Evolutionary conservation across 2,329 filamentous ascomycete species (phyloP).

Genomic region (Trichoderma sp.): DNA sequence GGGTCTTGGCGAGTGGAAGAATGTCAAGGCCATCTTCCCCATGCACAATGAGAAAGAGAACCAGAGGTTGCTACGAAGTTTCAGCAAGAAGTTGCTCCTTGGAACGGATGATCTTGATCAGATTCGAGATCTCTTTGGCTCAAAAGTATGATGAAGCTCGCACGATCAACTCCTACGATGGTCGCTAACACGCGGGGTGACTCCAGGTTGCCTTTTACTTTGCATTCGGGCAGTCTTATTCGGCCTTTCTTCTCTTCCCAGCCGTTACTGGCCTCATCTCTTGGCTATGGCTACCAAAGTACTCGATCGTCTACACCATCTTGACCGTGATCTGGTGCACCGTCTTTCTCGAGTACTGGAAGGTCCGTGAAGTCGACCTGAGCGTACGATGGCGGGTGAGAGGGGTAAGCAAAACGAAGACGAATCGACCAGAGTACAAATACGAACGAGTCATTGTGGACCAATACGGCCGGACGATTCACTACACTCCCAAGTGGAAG

Average conservation of each 20-base stretch:
- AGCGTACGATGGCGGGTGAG: slow-evolving; percentile 72
- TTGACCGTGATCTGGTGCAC: slow-evolving; percentile 70
- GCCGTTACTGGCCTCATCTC: slow-evolving; percentile 68
- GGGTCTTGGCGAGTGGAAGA: slow-evolving; percentile 59
- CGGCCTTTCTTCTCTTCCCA: slow-evolving; percentile 69
- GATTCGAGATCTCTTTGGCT: slow-evolving; percentile 64
- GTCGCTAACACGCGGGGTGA: background rate
- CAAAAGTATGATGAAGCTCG: slow-evolving; percentile 47
- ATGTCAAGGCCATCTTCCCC: slow-evolving; percentile 63
- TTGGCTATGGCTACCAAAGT: slow-evolving; percentile 69
- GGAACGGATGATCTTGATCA: slow-evolving; percentile 56
- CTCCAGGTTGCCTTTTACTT: slow-evolving; percentile 74
- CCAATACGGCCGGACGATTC: slow-evolving; percentile 62
- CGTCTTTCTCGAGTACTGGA: slow-evolving; percentile 79
- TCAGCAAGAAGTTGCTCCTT: slow-evolving; percentile 57
- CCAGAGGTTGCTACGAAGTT: slow-evolving; percentile 57
- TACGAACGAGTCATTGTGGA: slow-evolving; percentile 65
- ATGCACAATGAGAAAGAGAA: slow-evolving; percentile 63
- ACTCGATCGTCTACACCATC: slow-evolving; percentile 69
- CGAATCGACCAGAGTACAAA: slow-evolving; percentile 64
- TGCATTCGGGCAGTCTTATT: slow-evolving; percentile 78
- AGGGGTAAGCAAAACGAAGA: slow-evolving; percentile 67
- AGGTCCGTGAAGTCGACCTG: slow-evolving; percentile 71
- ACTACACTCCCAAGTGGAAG: slow-evolving; percentile 66
- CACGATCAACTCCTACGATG: background rate